Evolutionary conservation across 1,284 basidiomycete species (phyloP), one percentile per base, ranked within the genome.

Genomic region (Pseudozyma hubeiensis): DNA sequence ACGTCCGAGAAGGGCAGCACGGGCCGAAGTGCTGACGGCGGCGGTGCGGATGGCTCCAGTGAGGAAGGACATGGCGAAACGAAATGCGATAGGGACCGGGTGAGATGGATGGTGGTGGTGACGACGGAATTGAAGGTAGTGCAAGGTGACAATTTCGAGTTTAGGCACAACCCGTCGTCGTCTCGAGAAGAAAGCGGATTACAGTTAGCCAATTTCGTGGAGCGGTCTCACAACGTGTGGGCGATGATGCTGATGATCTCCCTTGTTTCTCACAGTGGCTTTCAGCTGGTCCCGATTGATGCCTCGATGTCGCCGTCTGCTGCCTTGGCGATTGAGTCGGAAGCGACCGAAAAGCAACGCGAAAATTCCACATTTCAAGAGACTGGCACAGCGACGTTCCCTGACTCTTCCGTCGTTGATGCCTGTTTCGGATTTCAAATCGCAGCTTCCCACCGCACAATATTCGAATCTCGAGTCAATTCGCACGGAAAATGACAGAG

Each of bases 31-130:
- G 61, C 76, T 78, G 69, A 73, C 74, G 58, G 77, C 78, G 45
- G 77, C 78, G 59, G 70, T 65, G 50, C 77, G 75, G 66, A 80
- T 75, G 57, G 77, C 77, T 58, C 79, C 77, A 39, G 79, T 79
- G 39, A 80, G 66, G 75, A 79, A 79, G 35, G 77, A 79, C 77
- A 79, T 79, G 64, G 34, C 45, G 52, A 47, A 39, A 31, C n/a
- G 48, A 34, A 17, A 17, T 39, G 40, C 19, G 47, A 50, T 16
- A 46, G 19, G 41, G 34, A 31, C 13, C 17, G 24, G 44, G 47
- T 52, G 34, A 49, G 14, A 19, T 13, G 39, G 40, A 44, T 10
- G 53, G 34, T 46, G 60, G 44, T 62, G 53, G 41, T 43, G 47
- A 43, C 37, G 44, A 56, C 33, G 53, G 44, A 24, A 24, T 24